These are phyloP conservation scores for Jacaranda copaia DNA, from an alignment of 257 asterid species.

Conservation along the genomic window DNA sequence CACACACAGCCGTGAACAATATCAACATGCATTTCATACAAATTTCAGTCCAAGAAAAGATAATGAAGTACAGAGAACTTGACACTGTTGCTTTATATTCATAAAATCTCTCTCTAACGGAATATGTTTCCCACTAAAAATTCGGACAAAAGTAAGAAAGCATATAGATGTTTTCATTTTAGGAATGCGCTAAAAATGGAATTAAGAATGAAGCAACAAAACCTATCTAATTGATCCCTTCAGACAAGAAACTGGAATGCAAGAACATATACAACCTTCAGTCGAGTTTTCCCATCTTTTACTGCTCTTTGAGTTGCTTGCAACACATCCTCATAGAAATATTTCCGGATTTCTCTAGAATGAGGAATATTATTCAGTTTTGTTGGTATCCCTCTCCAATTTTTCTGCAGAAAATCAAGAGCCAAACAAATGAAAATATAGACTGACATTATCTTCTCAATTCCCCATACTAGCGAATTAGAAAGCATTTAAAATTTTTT, in stretches of 20 bases:
- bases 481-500: slow-evolving; percentile 10
- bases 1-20: not conserved
- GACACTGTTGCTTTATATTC: not conserved
- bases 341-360: slow-evolving; percentile 92
- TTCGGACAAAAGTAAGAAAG: not conserved
- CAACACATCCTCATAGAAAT: slow-evolving; percentile 86
- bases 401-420: slow-evolving; percentile 56
- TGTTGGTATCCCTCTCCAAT: slow-evolving; percentile 96
- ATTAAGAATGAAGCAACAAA: slow-evolving; percentile 20
- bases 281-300: slow-evolving; percentile 80
- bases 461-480: not conserved
- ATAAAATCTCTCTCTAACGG: not conserved
- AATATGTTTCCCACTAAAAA: slow-evolving; percentile 23
- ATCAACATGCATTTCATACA: not conserved
- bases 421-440: slow-evolving; percentile 30
- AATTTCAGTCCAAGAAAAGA: not conserved
- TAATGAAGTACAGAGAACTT: slow-evolving; percentile 6
- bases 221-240: slow-evolving; percentile 19
- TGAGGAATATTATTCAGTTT: slow-evolving; percentile 94
- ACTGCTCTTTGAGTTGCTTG: slow-evolving; percentile 85
- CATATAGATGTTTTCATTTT: not conserved
- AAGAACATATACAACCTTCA: slow-evolving; percentile 63
- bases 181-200: not conserved
- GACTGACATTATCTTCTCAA: slow-evolving; percentile 27
- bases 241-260: slow-evolving; percentile 15